phyloP scores from a whole-genome alignment of 2,329 filamentous ascomycete species.

The Diplodia seriata region DNA sequence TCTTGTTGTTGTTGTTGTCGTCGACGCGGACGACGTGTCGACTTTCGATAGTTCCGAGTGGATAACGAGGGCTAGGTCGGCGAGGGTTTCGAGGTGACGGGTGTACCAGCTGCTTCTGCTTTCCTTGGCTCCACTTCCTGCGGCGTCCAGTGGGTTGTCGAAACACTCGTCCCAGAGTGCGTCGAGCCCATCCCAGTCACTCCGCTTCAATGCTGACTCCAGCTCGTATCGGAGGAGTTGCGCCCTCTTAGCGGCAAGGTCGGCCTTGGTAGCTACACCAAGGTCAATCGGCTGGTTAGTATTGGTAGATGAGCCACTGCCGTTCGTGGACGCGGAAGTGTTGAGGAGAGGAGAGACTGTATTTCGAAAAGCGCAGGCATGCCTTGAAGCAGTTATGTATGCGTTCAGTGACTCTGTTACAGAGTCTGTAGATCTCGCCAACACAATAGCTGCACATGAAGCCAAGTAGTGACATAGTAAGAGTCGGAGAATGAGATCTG shows the following conservation, averaged over 20 bases:
- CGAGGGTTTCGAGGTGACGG: constrained; percentile 55
- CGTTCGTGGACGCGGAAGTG: not conserved
- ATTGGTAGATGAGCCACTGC: constrained; percentile 34
- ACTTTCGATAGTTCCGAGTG: constrained; percentile 38
- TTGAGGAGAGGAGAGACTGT: constrained; percentile 51
- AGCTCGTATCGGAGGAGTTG: constrained; percentile 78
- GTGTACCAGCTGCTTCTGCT: constrained; percentile 33
- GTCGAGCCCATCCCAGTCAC: constrained; percentile 70
- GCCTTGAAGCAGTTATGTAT: constrained; percentile 67
- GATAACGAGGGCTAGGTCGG: constrained; percentile 55
- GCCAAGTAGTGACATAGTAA: constrained; percentile 76
- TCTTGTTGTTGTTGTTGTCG: not conserved
- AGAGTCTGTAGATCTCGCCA: constrained; percentile 57
- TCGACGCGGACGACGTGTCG: not conserved
- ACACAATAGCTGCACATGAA: constrained; percentile 53
- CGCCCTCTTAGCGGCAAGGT: constrained; percentile 68
- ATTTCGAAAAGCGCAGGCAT: constrained; percentile 66
- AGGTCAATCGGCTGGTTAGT: constrained; percentile 35
- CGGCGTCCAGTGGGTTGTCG: not conserved
- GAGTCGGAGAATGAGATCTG: constrained; percentile 63
- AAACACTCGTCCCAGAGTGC: constrained; percentile 60
- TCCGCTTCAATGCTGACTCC: constrained; percentile 72
- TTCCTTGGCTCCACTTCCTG: not conserved
- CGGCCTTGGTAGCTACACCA: constrained; percentile 55
- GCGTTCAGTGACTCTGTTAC: constrained; percentile 58